phyloP scores from a whole-genome alignment of 169 alveolate genomes.

The Plasmodium sp. region DNA sequence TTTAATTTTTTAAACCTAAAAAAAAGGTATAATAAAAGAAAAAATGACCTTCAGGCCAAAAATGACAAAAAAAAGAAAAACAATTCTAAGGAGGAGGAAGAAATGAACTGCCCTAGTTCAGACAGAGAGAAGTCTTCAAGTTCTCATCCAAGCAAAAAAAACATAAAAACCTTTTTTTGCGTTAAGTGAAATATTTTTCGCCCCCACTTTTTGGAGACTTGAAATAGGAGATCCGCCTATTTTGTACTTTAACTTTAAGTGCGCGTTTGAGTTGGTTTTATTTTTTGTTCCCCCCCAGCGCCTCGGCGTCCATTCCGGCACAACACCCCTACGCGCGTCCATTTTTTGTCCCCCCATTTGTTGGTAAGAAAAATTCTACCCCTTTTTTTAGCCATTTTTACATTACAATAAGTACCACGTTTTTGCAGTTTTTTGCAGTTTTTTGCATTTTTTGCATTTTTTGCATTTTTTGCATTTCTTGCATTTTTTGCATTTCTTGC shows the following conservation, averaged over 20 bases:
- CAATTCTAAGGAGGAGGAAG: slow-evolving; percentile 1
- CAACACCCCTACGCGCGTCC: neutral
- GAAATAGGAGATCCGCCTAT: neutral
- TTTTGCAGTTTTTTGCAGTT: neutral
- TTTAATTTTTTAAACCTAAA: slow-evolving; percentile 16
- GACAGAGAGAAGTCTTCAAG: neutral
- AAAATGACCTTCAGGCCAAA: neutral
- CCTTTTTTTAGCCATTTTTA: slow-evolving; percentile 6
- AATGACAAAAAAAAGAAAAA: neutral
- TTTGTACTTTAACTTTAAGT: slow-evolving; percentile 7
- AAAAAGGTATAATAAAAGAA: slow-evolving; percentile 30
- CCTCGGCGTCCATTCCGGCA: neutral
- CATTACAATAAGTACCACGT: neutral
- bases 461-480: neutral
- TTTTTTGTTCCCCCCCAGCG: neutral
- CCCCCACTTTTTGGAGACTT: neutral
- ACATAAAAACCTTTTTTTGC: slow-evolving; percentile 10
- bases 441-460: neutral
- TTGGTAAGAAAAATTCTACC: neutral
- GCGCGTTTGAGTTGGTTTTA: neutral
- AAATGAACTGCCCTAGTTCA: neutral
- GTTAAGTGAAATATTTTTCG: slow-evolving; percentile 18
- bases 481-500: neutral
- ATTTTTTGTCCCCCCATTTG: neutral
- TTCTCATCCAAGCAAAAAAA: neutral